Evolutionary conservation across 805 yeast genomes (phyloP).

Genomic region (Candida krabiensis): DNA sequence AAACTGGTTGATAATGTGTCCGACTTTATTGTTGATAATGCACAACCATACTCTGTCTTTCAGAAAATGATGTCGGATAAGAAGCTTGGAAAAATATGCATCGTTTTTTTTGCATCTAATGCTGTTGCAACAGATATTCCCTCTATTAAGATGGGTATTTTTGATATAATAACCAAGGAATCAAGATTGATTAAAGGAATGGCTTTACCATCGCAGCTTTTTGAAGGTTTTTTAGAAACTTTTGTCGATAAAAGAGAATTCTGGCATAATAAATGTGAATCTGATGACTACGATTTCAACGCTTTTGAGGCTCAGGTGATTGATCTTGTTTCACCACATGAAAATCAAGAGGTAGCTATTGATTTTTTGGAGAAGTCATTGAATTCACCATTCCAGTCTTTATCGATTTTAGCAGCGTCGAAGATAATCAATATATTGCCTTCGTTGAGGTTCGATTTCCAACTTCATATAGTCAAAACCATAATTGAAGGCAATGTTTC

Average conservation of each 20-base stretch:
- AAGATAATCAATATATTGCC: constrained; percentile 58
- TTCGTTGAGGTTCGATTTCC: constrained; percentile 55
- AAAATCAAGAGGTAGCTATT: constrained; percentile 54
- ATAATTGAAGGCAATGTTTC: constrained; percentile 51
- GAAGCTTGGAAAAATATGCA: constrained; percentile 53
- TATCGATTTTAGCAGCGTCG: constrained; percentile 48
- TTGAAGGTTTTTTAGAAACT: constrained; percentile 42
- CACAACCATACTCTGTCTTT: constrained; percentile 42
- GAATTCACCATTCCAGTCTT: constrained; percentile 40
- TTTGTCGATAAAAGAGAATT: constrained; percentile 48
- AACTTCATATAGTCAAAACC: constrained; percentile 55
- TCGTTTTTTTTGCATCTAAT: constrained; percentile 71
- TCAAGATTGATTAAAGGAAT: constrained; percentile 40
- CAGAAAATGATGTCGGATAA: constrained; percentile 44
- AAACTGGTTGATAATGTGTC: constrained; percentile 37
- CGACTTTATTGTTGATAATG: constrained; percentile 51
- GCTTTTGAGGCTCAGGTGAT: constrained; percentile 60
- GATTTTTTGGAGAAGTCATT: constrained; percentile 60
- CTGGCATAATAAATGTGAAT: constrained; percentile 45
- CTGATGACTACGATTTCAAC: constrained; percentile 49
- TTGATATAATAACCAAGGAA: constrained; percentile 45
- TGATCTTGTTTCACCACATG: constrained; percentile 60
- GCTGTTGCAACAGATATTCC: constrained; percentile 53
- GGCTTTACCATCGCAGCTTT: constrained; percentile 46
- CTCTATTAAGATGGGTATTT: constrained; percentile 51